Percentiles rank a stretch among this genome's conserved stretches.
phyloP scores from a whole-genome alignment of 2,329 filamentous ascomycete genomes.

The Diaporthe batatas region DNA sequence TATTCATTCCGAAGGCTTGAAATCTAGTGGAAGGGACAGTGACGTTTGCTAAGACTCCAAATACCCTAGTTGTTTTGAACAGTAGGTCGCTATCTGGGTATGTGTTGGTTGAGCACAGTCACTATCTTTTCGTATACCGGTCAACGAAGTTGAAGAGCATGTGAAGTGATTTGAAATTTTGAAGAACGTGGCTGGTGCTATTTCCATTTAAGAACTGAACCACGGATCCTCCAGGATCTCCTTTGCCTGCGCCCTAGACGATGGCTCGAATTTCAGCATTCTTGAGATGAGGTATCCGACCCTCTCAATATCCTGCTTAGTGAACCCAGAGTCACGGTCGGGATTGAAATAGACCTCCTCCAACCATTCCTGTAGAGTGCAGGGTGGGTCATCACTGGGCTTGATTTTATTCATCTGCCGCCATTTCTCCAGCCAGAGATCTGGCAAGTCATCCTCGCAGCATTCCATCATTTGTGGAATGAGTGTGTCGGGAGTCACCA shows the following conservation, averaged over 20 bases:
- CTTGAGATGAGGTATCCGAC: not conserved
- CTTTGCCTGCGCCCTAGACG: slow-evolving; percentile 3
- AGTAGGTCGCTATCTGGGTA: no score
- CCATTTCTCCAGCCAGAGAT: not conserved
- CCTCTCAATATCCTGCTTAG: not conserved
- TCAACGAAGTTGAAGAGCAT: no score
- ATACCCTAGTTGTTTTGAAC: no score
- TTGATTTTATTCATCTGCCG: not conserved
- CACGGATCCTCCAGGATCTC: slow-evolving; percentile 13
- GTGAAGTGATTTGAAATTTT: no score
- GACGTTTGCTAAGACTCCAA: no score
- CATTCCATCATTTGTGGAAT: not conserved
- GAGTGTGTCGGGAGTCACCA: slow-evolving; percentile 1
- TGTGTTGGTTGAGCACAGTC: no score
- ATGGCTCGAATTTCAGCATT: slow-evolving; percentile 9
- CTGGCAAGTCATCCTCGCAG: not conserved
- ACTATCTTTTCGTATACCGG: no score
- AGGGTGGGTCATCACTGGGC: not conserved
- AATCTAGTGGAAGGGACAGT: no score
- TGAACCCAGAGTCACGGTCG: not conserved
- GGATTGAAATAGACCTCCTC: not conserved
- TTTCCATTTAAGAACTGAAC: no score
- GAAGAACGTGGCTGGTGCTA: no score
- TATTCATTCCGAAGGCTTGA: accelerated
- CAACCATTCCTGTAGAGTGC: slow-evolving; percentile 1